Percentiles rank a stretch among this genome's conserved stretches.
Conservation (phyloP, 805 yeast species). For the Candida sakaeoensis region DNA sequence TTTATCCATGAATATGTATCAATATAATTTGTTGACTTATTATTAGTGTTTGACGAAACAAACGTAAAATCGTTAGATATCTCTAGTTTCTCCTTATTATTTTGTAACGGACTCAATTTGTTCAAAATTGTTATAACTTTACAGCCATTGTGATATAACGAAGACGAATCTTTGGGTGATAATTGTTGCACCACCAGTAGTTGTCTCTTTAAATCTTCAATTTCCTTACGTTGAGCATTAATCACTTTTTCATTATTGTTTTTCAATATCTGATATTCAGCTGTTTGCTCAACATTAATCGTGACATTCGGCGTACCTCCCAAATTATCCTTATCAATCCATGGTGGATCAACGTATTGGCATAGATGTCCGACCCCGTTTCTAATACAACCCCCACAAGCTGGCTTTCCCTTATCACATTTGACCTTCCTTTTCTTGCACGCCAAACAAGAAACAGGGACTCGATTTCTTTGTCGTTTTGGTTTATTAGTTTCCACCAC, state of each 20-base stretch:
- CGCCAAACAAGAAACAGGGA: conserved; percentile 37
- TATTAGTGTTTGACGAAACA: neutral
- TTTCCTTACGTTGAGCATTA: conserved; percentile 24
- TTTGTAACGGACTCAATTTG: conserved; percentile 18
- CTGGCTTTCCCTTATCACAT: conserved; percentile 39
- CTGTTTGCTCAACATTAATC: conserved; percentile 11
- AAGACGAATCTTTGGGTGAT: conserved; percentile 3
- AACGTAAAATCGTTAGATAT: conserved; percentile 15
- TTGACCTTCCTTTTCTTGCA: conserved; percentile 42
- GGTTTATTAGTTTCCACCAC: conserved; percentile 6
- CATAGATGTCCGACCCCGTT: conserved; percentile 40
- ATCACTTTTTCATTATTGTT: conserved; percentile 20
- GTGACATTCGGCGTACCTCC: neutral
- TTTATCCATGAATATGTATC: conserved; percentile 38
- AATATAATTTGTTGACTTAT: conserved; percentile 10
- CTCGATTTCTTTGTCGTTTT: conserved; percentile 28
- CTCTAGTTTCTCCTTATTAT: conserved; percentile 10
- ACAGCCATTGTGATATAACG: neutral
- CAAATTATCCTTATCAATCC: conserved; percentile 19
- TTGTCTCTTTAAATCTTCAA: conserved; percentile 29
- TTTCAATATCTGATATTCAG: conserved; percentile 17
- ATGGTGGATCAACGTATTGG: conserved; percentile 37
- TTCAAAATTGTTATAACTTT: conserved; percentile 16
- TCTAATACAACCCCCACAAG: conserved; percentile 39
- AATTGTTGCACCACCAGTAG: conserved; percentile 19